phyloP scores from a whole-genome alignment of 2,329 filamentous ascomycete genomes.

The Aspergillus ustus region DNA sequence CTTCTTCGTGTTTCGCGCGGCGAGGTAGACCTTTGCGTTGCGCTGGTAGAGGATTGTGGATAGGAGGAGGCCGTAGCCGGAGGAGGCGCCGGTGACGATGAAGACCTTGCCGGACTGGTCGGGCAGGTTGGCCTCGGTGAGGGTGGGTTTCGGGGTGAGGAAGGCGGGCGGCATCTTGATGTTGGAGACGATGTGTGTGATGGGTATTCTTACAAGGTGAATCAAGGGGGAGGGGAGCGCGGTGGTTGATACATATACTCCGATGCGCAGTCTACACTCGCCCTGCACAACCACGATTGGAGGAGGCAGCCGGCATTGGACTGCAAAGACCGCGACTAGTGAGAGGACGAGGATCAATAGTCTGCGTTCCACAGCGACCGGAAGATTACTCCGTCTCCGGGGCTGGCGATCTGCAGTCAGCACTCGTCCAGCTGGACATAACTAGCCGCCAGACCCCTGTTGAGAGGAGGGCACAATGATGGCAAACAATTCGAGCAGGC shows the following conservation, averaged over 20 bases:
- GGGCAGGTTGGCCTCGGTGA: constrained; percentile 7
- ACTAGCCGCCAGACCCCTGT: not conserved
- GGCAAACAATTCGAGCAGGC: not conserved
- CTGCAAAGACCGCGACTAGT: not conserved
- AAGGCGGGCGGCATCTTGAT: not conserved
- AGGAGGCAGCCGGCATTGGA: not conserved
- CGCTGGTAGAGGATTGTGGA: constrained; percentile 13
- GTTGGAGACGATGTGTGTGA: not conserved
- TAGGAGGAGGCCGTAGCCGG: constrained; percentile 13
- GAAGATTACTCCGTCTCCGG: not conserved
- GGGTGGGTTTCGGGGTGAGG: not conserved
- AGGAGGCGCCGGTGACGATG: constrained; percentile 18
- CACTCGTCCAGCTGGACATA: not conserved
- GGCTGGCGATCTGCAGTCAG: not conserved
- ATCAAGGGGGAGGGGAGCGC: not conserved
- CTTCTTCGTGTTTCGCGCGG: constrained; percentile 7
- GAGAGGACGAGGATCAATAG: not conserved
- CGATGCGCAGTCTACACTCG: not conserved
- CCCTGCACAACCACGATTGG: no score
- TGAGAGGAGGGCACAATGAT: not conserved
- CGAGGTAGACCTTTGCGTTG: constrained; percentile 15
- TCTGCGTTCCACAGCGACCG: not conserved
- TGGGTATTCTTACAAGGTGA: not conserved
- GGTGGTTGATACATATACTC: not conserved
- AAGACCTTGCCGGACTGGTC: constrained; percentile 13